A percentile compares a stretch with the other conserved stretches of the same genome.
Evolutionary conservation across 192 early-diverging fungal species (phyloP).

Genomic region (Coemansia sp.): DNA sequence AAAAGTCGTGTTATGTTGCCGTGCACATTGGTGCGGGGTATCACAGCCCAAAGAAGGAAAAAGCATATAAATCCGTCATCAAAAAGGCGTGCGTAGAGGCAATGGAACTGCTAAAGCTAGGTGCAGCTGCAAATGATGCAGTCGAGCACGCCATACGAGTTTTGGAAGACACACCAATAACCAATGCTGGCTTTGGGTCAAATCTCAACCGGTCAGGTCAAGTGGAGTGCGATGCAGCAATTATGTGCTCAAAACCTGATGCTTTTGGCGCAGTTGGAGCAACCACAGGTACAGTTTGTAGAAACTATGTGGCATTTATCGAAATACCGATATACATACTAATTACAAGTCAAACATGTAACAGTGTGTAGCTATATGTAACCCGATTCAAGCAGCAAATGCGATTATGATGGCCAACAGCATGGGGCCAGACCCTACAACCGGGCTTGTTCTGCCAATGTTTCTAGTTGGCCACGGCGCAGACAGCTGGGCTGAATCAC

Average conservation of each 20-base stretch:
- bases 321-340: too few relatives aligned
- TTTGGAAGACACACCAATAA: slow-evolving; percentile 55
- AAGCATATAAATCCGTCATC: slow-evolving; percentile 28
- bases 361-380: slow-evolving; percentile 54
- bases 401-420: slow-evolving; percentile 49
- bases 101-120: slow-evolving; percentile 14
- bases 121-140: slow-evolving; percentile 18
- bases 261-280: slow-evolving; percentile 80
- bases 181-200: slow-evolving; percentile 71
- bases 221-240: slow-evolving; percentile 85
- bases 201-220: slow-evolving; percentile 72
- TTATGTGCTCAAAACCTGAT: slow-evolving; percentile 68
- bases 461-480: slow-evolving; percentile 62
- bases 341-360: too few relatives aligned
- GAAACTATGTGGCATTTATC: too few relatives aligned
- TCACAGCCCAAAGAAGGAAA: slow-evolving; percentile 21
- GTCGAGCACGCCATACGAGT: slow-evolving; percentile 27
- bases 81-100: slow-evolving; percentile 29
- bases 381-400: slow-evolving; percentile 64
- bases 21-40: slow-evolving; percentile 47
- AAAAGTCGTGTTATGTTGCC: slow-evolving; percentile 13
- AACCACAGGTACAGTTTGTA: slow-evolving; percentile 44
- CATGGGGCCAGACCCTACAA: slow-evolving; percentile 4
- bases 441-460: slow-evolving; percentile 60
- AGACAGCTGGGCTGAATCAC: slow-evolving; percentile 33